A percentile compares a stretch with the other conserved stretches of the same genome.
phyloP scores from a whole-genome alignment of 2,329 filamentous ascomycete species.

The Epichloe hybrida region DNA sequence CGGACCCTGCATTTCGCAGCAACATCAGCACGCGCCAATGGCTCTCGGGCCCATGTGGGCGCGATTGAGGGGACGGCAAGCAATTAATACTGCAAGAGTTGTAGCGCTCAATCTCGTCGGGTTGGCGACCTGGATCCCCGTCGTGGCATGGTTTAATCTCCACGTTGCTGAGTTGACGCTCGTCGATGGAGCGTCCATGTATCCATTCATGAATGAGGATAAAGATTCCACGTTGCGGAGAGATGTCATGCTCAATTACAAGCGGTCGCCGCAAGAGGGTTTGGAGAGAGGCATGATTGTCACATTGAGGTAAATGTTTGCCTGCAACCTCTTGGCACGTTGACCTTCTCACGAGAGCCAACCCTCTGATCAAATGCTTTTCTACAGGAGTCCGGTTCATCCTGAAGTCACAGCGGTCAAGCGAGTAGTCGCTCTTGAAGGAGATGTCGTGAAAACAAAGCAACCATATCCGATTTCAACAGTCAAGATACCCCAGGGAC shows the following conservation, averaged over 20 bases:
- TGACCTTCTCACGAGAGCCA: background rate
- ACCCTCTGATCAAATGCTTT: background rate
- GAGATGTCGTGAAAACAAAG: conserved; percentile 59
- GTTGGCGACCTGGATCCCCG: conserved; percentile 48
- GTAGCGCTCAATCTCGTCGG: conserved; percentile 35
- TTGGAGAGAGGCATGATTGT: conserved; percentile 63
- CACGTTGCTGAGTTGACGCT: conserved; percentile 43
- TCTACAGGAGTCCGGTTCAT: conserved; percentile 52
- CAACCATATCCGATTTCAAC: conserved; percentile 41
- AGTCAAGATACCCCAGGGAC: conserved; percentile 61
- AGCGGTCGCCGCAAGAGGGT: conserved; percentile 42
- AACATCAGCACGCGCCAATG: background rate
- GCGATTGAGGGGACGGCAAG: conserved; percentile 12
- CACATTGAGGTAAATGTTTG: conserved; percentile 42
- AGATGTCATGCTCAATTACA: conserved; percentile 46
- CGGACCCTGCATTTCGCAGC: background rate
- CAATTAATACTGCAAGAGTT: conserved; percentile 13
- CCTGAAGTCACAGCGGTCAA: conserved; percentile 65
- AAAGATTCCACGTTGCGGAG: conserved; percentile 39
- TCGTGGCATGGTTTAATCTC: conserved; percentile 46
- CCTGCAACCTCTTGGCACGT: background rate
- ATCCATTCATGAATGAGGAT: conserved; percentile 59
- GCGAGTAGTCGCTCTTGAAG: conserved; percentile 66
- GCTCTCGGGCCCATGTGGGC: conserved; percentile 18
- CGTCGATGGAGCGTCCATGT: conserved; percentile 58